Base-by-base conservation (phyloP, 1,139 yeast species). In the Taphrina confusa region DNA sequence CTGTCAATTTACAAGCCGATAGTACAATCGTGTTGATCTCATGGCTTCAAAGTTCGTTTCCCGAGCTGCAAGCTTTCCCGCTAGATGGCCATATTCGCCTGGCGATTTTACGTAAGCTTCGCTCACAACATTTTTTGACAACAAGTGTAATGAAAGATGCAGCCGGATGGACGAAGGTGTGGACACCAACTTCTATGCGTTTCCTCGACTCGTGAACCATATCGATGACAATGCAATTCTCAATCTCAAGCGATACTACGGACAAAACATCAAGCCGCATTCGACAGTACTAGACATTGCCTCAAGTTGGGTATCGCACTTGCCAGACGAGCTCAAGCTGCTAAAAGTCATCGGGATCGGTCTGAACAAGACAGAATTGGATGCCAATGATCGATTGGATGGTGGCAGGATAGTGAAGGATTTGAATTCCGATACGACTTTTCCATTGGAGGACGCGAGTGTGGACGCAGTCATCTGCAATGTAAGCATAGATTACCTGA, bases 151-250 rank as follows among this genome's bases (percentile, higher is more conserved):
- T n/a, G 16, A 34, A 9, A 18, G 5, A 37, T 37, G 42, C 39
- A 47, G 52, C n/a, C 12, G 52, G 16, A 31, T 33, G 12, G 58
- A 54, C 28, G 58, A 54, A 28, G 20, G 36, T 8, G 31, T 34
- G 11, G 60, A 56, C 47, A 36, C 60, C 22, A 27, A 37, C 30
- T 56, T 56, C 33, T 56, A 56, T 27, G 16, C 36, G n/a, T 37
- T 31, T 20, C 60, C 60, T 3, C 14, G 60, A 14, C 28, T 56
- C 22, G 60, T 56, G 37, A 56, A 46, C 12, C 60, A 56, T 23
- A 56, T 56, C 33, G 60, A 56, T 27, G 60, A 56, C 34, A 31
- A 45, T 28, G 60, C 60, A 9, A 56, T 56, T 28, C 40, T 37
- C 14, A 40, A 30, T 18, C 45, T 56, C 20, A 28, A 31, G 6